Evolutionary conservation across 2,329 filamentous ascomycete genomes (phyloP).

Genomic region (Lachnellula suecica): DNA sequence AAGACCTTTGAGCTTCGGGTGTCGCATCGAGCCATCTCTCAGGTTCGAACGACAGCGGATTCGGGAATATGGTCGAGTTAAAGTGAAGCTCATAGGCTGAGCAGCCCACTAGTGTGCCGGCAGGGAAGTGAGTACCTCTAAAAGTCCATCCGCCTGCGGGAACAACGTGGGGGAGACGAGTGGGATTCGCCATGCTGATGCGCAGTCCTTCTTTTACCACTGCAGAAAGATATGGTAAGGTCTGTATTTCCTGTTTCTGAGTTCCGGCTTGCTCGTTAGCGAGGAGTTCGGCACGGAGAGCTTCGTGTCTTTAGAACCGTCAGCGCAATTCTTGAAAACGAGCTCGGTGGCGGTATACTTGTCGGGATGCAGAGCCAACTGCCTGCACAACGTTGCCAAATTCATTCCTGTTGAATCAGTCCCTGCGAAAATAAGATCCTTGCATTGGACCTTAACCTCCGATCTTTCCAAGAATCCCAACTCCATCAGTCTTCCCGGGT

Average conservation of each 20-base stretch:
- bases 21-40: conserved; percentile 46
- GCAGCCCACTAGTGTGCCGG: conserved; percentile 44
- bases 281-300: conserved; percentile 35
- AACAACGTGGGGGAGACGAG: conserved; percentile 47
- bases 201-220: conserved; percentile 50
- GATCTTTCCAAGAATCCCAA: conserved; percentile 38
- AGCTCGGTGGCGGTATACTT: conserved; percentile 30
- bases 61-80: conserved; percentile 41
- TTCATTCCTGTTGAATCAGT: conserved; percentile 54
- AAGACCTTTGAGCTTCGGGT: conserved; percentile 41
- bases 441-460: conserved; percentile 50
- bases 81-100: conserved; percentile 46
- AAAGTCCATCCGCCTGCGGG: conserved; percentile 32
- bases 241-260: conserved; percentile 31
- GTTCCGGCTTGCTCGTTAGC: conserved; percentile 19
- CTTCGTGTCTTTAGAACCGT: conserved; percentile 29
- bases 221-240: conserved; percentile 44
- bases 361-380: conserved; percentile 42
- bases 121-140: conserved; percentile 37
- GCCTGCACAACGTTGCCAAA: conserved; percentile 46
- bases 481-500: conserved; percentile 46
- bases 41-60: conserved; percentile 43
- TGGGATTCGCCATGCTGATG: conserved; percentile 51
- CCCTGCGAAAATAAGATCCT: conserved; percentile 55
- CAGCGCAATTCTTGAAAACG: neutral